Percentiles rank a stretch among this genome's conserved stretches.
Conservation (phyloP, 2,329 filamentous ascomycete genomes). For the Hortaea werneckii region DNA sequence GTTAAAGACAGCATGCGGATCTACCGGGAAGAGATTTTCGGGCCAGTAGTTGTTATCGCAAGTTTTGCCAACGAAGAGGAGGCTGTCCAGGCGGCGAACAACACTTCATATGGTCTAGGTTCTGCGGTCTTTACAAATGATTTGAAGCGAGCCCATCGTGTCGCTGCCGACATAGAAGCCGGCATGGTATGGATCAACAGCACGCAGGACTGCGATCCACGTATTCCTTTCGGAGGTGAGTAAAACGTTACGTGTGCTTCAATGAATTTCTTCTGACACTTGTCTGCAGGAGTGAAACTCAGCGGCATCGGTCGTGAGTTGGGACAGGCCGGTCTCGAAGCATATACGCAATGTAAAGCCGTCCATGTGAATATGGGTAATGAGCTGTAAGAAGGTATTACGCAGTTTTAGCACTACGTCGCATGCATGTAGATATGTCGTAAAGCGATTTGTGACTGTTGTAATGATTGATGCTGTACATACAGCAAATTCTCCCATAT, state of each 20-base stretch:
- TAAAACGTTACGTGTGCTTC: too few species aligned
- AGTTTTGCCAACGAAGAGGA: constrained; percentile 32
- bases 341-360: constrained; percentile 52
- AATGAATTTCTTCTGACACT: too few species aligned
- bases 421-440: too few species aligned
- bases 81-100: constrained; percentile 29
- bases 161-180: constrained; percentile 33
- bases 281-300: constrained; percentile 50
- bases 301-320: constrained; percentile 52
- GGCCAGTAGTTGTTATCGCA: constrained; percentile 31
- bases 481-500: too few species aligned
- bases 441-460: too few species aligned
- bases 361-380: constrained; percentile 40
- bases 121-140: constrained; percentile 34
- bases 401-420: constrained; percentile 1
- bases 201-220: constrained; percentile 30
- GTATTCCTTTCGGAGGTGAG: constrained; percentile 22
- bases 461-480: too few species aligned
- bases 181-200: constrained; percentile 40
- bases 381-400: constrained; percentile 23
- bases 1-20: constrained; percentile 13
- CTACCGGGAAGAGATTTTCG: constrained; percentile 34
- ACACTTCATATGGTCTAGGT: constrained; percentile 33
- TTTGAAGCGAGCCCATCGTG: constrained; percentile 32
- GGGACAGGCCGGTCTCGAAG: constrained; percentile 49